Base-by-base conservation (phyloP, 345 rosid species). In the Gossypium raimondii region DNA sequence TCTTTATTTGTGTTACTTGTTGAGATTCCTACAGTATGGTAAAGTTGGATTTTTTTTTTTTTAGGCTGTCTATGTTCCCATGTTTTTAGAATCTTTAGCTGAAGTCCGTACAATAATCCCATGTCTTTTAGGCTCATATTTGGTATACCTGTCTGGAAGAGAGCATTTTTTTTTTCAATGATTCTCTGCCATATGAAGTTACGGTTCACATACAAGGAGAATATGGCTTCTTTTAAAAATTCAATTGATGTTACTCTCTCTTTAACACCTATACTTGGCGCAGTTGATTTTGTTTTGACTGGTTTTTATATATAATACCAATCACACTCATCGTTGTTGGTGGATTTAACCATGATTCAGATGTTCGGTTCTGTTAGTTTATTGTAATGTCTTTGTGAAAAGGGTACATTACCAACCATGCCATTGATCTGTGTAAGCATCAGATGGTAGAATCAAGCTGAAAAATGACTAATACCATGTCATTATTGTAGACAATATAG, bases 171-270 rank as follows among this genome's bases (percentile, higher is more conserved):
- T 20, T 34, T 60, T 74, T 25, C 71, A 77, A 71, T 76, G 51
- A 10, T 64, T 41, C 25, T 64, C 77, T 84, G 71, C 56, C 69
- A 76, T 73, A 59, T 88, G 98, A 88, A 97, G 78, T 92, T 94
- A 80, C 93, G 94, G 77, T 97, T 94, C 80, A 92, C 90, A 81
- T 97, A 90, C 83, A 94, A 94, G 90, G 97, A 92, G 84, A 90
- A 84, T 79, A 94, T 94, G 81, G 98, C 41, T 34, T 34, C 7
- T 34, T 34, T 34, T 34, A 34, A 5, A 34, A 34, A 4, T 34
- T 34, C 41, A 34, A 34, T 34, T 34, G 41, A 34, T 34, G 41
- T 34, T 34, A 34, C 41, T 34, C 41, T 5, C 41, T 34, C 41
- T 34, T 34, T 97, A 70, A 92, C 98, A 72, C 98, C 98, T 60